Evolutionary conservation across 805 yeast genomes (phyloP), one percentile per base, ranked within the genome.

Genomic region (Sungouiella blattae): DNA sequence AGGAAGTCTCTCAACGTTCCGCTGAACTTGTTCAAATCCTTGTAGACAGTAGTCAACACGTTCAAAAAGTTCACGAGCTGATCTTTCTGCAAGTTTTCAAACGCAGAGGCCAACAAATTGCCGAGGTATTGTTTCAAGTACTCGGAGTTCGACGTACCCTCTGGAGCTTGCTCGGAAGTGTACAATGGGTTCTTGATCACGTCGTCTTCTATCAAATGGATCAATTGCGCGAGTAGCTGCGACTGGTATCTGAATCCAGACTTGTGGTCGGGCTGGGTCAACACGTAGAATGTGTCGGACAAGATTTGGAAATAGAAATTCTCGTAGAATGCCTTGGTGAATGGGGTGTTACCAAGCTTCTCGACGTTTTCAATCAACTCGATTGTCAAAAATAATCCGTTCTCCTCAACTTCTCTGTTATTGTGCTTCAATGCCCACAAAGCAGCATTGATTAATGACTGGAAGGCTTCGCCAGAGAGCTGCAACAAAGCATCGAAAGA

Each of bases 361-460:
- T 88, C 91, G 47, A 93, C 89, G 58, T 93, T 93, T 48, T 77
- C 79, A 40, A 91, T 71, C 43, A 93, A 70, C 55, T 91, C 97
- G 38, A 83, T 71, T 22, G 93, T 86, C 45, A 93, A 73, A 26
- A 82, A 77, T 49, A 93, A 75, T 18, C 98, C 99, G 36, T 82
- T 82, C 44, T 83, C 89, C 62, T 93, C 98, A 37, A 93, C 97
- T 37, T 91, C 98, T 60, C 98, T 80, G 62, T 93, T 89, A 55
- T 89, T 93, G 61, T 93, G 99, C 64, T 93, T 91, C 61, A 93
- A 86, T 0, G 98, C 97, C 99, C 99, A 93, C 53, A 93, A 71
- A 30, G 95, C 89, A 2, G 98, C 95, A 63, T 88, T 91, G 41
- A 93, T 80, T 38, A 93, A 83, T 40, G 87, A 75, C 55, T 85